Evolutionary conservation across 495 filamentous ascomycete genomes (phyloP), one percentile per base, ranked within the genome.

Genomic region (Neurospora cerealis): DNA sequence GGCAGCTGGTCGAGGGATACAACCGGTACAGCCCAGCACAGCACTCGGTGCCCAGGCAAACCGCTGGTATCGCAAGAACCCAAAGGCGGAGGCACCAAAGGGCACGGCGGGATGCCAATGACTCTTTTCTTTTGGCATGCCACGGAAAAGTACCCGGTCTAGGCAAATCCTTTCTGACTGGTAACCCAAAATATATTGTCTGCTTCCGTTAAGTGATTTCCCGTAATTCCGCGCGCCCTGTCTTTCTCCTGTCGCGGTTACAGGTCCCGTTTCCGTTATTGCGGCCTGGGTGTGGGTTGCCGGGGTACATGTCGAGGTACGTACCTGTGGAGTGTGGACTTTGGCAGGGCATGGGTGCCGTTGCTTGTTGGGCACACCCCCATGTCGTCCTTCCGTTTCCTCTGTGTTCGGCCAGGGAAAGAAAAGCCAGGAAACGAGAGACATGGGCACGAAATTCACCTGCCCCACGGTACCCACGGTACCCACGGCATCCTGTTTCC

Each of bases 401-500:
- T 38, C 62, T 39, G 46, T 62, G 62, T 39, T 15, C 54, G 28
- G 54, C 13, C 54, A 62, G 54, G 54, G 28, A 62, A 24, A 66
- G 54, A 4, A 34, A 66, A 34, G 54, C 54, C 28, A 34, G 54
- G 54, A 66, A 66, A 34, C 24, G 54, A 66, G 54, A 34, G 54
- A 66, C 46, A 54, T 19, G 54, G 54, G 54, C 54, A 66, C 54
- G 54, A 66, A 66, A 66, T 66, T 66, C 54, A 77, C 78, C 75
- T 80, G 79, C 79, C 79, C 79, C 79, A 80, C 15, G 54, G 54
- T 34, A 62, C 79, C 79, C 79, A 80, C 15, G 54, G 54, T 34
- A 62, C 11, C 54, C 54, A 66, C 76, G 77, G 73, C 38, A 76
- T 77, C 79, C 79, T 75, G 77, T 74, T 74, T 73, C 74, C 71